Conservation (phyloP, 371 early-diverging fungal genomes). For the Syncephalastrum contaminatum region DNA sequence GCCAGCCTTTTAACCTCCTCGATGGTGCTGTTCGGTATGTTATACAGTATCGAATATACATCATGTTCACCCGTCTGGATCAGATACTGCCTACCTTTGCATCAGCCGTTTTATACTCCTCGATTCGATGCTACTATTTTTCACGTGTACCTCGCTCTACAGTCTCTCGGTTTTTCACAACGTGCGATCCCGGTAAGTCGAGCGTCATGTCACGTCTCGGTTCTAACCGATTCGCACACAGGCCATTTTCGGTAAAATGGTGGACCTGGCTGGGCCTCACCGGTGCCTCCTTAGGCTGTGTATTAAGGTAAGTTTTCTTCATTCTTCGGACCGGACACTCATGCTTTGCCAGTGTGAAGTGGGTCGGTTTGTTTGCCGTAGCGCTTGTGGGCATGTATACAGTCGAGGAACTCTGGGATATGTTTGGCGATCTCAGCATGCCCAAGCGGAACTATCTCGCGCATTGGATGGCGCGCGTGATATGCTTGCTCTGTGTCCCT, state of each 20-base stretch:
- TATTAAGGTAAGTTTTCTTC: conserved; percentile 53
- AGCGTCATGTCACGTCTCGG: not conserved
- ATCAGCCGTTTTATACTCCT: conserved; percentile 97
- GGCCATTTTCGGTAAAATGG: conserved; percentile 85
- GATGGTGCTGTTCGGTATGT: conserved; percentile 79
- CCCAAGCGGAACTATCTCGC: conserved; percentile 67
- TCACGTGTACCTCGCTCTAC: conserved; percentile 85
- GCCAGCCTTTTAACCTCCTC: conserved; percentile 73
- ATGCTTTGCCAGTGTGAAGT: conserved; percentile 85
- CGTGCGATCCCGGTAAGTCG: conserved; percentile 63
- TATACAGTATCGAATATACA: not conserved
- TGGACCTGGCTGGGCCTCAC: conserved; percentile 85
- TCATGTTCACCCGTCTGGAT: not conserved
- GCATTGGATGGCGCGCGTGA: conserved; percentile 81
- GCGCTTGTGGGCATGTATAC: conserved; percentile 96
- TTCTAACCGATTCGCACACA: conserved; percentile 14
- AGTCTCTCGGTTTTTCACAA: conserved; percentile 77
- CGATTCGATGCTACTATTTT: conserved; percentile 96
- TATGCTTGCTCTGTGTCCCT: conserved; percentile 88
- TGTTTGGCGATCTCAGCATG: conserved; percentile 84
- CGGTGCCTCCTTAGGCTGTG: conserved; percentile 92
- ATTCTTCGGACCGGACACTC: not conserved
- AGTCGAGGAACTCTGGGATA: conserved; percentile 91
- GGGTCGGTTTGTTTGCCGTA: conserved; percentile 98
- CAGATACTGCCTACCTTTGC: conserved; percentile 83